phyloP scores from a whole-genome alignment of 345 rosid species.

The Pistacia vera region DNA sequence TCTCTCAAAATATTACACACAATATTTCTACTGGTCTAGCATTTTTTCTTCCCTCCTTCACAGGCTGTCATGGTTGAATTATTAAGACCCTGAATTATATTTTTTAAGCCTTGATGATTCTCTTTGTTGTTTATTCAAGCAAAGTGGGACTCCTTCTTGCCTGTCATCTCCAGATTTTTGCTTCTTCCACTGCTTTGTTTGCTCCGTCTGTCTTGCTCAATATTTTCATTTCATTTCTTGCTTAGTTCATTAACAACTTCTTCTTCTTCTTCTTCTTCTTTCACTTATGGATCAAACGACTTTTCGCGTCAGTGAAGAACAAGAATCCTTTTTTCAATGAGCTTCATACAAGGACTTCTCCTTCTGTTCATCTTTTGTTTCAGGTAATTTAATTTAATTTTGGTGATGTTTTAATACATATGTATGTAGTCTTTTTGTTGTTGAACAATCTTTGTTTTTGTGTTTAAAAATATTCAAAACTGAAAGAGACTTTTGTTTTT shows the following conservation, averaged over 20 bases:
- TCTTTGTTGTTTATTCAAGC: constrained; percentile 51
- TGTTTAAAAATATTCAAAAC: background rate
- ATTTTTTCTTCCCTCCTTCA: constrained; percentile 37
- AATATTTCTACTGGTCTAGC: constrained; percentile 34
- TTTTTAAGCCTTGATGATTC: constrained; percentile 23
- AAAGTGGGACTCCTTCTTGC: constrained; percentile 22
- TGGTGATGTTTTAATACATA: too few species aligned
- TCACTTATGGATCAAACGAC: constrained; percentile 39
- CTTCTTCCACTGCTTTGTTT: constrained; percentile 28
- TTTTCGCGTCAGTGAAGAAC: constrained; percentile 36
- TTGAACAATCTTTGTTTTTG: background rate
- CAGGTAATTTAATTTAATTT: constrained; percentile 44
- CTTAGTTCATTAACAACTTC: background rate
- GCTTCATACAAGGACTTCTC: constrained; percentile 35
- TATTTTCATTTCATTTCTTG: constrained; percentile 16
- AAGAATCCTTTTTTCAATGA: constrained; percentile 52
- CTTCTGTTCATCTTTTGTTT: constrained; percentile 34
- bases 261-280: background rate
- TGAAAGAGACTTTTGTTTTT: constrained; percentile 7
- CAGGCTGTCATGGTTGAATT: constrained; percentile 85
- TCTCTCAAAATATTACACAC: constrained; percentile 21
- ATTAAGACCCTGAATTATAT: constrained; percentile 36
- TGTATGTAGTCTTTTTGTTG: background rate
- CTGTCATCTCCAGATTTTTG: constrained; percentile 20
- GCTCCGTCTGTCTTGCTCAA: constrained; percentile 29